Evolutionary conservation across 257 asterid genomes (phyloP).

Genomic region (Thymus mandschuricus): DNA sequence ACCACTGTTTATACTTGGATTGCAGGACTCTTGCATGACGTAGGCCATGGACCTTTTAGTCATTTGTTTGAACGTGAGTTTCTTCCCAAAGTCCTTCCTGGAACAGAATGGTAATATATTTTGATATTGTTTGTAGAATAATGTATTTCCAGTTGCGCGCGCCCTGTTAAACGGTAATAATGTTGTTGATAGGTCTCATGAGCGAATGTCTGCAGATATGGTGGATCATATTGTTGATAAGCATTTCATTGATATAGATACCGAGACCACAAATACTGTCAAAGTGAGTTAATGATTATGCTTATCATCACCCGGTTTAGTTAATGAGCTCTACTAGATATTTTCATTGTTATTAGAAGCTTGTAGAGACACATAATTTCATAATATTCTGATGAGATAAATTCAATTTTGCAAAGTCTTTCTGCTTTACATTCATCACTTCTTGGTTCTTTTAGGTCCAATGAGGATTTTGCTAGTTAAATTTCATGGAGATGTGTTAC

Average conservation of each 20-base stretch:
- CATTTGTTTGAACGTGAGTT: constrained; percentile 92
- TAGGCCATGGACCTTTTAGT: constrained; percentile 98
- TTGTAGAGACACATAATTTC: neutral
- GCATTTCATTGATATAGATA: constrained; percentile 76
- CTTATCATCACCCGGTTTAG: constrained; percentile 28
- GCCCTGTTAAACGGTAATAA: constrained; percentile 22
- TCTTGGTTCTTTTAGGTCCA: constrained; percentile 2
- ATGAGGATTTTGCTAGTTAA: constrained; percentile 5
- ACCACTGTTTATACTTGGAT: constrained; percentile 26
- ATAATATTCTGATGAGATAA: constrained; percentile 6
- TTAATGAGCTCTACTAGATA: constrained; percentile 7
- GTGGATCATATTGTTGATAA: constrained; percentile 80
- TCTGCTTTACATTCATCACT: constrained; percentile 17
- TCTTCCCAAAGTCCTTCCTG: constrained; percentile 68
- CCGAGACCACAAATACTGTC: constrained; percentile 54
- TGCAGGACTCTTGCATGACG: constrained; percentile 89
- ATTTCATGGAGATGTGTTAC: neutral
- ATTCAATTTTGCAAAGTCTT: neutral
- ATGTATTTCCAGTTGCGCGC: constrained; percentile 18
- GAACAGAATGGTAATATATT: constrained; percentile 68
- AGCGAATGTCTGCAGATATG: constrained; percentile 81
- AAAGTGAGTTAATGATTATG: constrained; percentile 59
- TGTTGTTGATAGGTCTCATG: constrained; percentile 77
- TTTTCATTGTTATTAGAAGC: neutral
- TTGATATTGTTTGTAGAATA: neutral